Conservation (phyloP, 2,329 filamentous ascomycete species). For the Venturia pyrina region DNA sequence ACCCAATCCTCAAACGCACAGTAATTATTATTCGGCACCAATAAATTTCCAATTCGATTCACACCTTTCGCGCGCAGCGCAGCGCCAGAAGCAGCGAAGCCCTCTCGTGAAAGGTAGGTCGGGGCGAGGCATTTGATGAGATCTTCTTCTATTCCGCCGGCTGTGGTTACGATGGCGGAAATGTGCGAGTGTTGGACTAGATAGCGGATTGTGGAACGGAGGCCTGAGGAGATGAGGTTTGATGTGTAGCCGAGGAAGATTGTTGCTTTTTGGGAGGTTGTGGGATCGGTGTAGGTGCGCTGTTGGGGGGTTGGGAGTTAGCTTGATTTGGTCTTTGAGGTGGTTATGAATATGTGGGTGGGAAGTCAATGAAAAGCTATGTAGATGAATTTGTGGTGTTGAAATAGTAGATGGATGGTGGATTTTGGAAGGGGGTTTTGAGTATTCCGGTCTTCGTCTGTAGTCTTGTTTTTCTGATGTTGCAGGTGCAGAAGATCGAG, state of each 20-base stretch:
- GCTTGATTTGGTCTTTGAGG: background rate
- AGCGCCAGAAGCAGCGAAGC: slow-evolving; percentile 69
- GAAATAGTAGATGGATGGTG: no score
- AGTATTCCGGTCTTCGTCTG: no score
- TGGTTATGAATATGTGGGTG: background rate
- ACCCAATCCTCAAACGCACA: slow-evolving; percentile 98
- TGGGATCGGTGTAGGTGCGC: slow-evolving; percentile 72
- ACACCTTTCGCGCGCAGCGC: slow-evolving; percentile 74
- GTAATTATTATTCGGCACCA: slow-evolving; percentile 96
- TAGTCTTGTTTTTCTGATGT: no score
- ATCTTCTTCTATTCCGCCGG: slow-evolving; percentile 92
- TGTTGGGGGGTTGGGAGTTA: slow-evolving; percentile 23
- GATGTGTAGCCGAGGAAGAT: slow-evolving; percentile 97
- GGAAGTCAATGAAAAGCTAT: background rate
- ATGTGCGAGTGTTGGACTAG: slow-evolving; percentile 89
- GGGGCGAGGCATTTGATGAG: slow-evolving; percentile 95
- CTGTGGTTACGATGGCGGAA: slow-evolving; percentile 87
- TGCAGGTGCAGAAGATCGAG: no score
- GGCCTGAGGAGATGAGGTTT: slow-evolving; percentile 91
- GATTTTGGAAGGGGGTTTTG: no score
- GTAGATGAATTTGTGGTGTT: no score
- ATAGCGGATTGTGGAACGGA: slow-evolving; percentile 84
- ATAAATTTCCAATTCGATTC: slow-evolving; percentile 90
- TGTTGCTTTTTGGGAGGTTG: slow-evolving; percentile 70
- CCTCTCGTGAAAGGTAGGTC: slow-evolving; percentile 61